Evolutionary conservation across 2,329 filamentous ascomycete genomes (phyloP).

Genomic region (Xylariaceae sp.): DNA sequence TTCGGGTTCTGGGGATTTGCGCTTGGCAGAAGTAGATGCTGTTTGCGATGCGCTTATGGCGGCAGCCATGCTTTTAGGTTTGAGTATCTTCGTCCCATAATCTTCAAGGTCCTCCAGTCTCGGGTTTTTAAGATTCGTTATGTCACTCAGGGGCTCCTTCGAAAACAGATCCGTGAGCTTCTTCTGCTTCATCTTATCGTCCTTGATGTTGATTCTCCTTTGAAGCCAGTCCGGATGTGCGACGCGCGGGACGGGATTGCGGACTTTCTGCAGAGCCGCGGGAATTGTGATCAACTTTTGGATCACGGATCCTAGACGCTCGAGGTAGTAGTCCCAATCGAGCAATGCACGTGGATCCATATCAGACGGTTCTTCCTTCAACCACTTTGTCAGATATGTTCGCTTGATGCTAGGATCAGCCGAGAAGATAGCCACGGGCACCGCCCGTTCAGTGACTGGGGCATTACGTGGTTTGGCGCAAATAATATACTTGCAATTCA

Average conservation of each 20-base stretch:
- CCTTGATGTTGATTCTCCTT: constrained; percentile 86
- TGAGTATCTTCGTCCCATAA: constrained; percentile 65
- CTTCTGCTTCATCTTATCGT: constrained; percentile 97
- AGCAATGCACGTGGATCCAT: constrained; percentile 87
- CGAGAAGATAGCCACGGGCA: constrained; percentile 96
- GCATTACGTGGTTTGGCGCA: constrained; percentile 80
- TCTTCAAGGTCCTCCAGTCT: constrained; percentile 72
- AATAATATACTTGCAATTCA: constrained; percentile 99
- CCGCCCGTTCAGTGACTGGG: constrained; percentile 88
- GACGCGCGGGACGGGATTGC: constrained; percentile 90
- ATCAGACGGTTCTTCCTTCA: constrained; percentile 85
- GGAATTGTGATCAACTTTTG: constrained; percentile 99
- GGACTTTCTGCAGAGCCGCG: constrained; percentile 88
- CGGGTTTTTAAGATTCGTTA: constrained; percentile 58
- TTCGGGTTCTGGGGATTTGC: constrained; percentile 67
- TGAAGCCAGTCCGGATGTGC: constrained; percentile 96
- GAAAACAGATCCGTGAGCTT: constrained; percentile 91
- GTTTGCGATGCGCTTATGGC: constrained; percentile 55
- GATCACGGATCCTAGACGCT: constrained; percentile 92
- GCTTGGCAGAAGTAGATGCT: constrained; percentile 55
- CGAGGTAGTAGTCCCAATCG: constrained; percentile 96
- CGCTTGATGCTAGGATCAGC: constrained; percentile 85
- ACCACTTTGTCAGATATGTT: constrained; percentile 88
- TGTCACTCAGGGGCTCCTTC: constrained; percentile 69
- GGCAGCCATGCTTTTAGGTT: constrained; percentile 56